These are phyloP conservation scores for Fusarium tupiense DNA, from an alignment of 2,329 filamentous ascomycete genomes.

Conservation along the genomic window DNA sequence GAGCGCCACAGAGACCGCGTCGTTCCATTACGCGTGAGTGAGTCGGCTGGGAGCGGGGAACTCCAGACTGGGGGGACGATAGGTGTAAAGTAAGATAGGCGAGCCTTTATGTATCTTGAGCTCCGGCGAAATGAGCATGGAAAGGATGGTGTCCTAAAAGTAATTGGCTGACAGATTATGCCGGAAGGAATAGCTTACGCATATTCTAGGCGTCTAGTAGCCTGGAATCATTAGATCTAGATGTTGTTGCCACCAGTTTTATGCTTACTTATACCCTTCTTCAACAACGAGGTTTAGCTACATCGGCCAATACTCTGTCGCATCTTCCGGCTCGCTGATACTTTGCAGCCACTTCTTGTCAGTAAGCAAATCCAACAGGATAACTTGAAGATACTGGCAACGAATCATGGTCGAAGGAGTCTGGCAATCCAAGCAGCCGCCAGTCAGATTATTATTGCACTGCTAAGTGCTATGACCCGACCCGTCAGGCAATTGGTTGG, in stretches of 20 bases:
- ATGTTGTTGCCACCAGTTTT: neutral
- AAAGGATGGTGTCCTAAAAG: neutral
- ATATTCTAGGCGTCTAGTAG: neutral
- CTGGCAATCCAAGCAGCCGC: neutral
- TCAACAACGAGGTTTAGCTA: neutral
- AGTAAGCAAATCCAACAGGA: neutral
- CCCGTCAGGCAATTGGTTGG: neutral
- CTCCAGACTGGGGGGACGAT: too few relatives aligned
- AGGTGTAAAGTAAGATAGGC: too few relatives aligned
- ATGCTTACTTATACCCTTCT: too few relatives aligned
- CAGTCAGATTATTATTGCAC: conserved; percentile 14
- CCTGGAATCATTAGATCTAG: neutral
- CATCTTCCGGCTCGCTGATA: neutral
- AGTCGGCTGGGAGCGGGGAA: too few relatives aligned
- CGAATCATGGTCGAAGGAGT: too few relatives aligned
- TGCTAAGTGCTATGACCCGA: neutral
- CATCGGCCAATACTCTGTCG: neutral
- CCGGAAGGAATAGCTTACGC: neutral
- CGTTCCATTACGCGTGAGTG: conserved; percentile 36
- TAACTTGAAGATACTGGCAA: too few relatives aligned
- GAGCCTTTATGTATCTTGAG: too few relatives aligned
- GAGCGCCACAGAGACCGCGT: conserved; percentile 40
- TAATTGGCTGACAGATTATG: neutral
- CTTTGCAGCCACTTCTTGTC: neutral
- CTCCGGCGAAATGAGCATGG: neutral